phyloP scores from a whole-genome alignment of 148 eudicot genomes.

The Heliosperma pusillum region DNA sequence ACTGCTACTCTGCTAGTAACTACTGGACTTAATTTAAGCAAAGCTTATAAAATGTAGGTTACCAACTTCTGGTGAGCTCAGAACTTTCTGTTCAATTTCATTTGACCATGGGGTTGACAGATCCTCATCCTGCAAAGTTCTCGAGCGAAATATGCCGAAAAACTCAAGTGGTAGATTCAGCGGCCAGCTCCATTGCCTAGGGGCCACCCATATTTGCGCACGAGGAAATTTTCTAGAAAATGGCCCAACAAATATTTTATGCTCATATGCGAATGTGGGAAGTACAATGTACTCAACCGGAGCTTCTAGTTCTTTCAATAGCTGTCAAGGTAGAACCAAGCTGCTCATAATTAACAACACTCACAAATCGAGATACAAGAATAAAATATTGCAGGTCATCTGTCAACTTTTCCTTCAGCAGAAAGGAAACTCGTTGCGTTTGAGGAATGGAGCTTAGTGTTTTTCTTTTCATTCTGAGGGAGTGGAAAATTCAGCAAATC shows the following conservation, averaged over 20 bases:
- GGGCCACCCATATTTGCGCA: slow-evolving; percentile 96
- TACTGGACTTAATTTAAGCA: not conserved
- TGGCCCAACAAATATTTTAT: slow-evolving; percentile 96
- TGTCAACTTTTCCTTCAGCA: too few species aligned
- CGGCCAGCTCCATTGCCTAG: slow-evolving; percentile 99
- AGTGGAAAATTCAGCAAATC: too few species aligned
- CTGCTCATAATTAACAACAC: not conserved
- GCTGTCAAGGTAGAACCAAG: slow-evolving; percentile 42
- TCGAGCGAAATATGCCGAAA: slow-evolving; percentile 88
- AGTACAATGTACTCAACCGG: slow-evolving; percentile 87
- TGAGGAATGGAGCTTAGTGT: too few species aligned
- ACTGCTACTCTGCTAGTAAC: not conserved
- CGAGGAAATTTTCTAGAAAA: slow-evolving; percentile 92
- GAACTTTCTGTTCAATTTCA: slow-evolving; percentile 94
- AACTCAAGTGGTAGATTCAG: slow-evolving; percentile 89
- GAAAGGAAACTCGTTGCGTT: too few species aligned
- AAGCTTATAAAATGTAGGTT: slow-evolving; percentile 18
- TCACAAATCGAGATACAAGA: not conserved
- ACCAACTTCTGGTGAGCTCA: slow-evolving; percentile 99
- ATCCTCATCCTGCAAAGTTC: slow-evolving; percentile 78
- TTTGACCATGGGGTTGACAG: slow-evolving; percentile 81
- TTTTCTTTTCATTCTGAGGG: too few species aligned
- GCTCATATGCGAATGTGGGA: slow-evolving; percentile 98
- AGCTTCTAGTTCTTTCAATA: slow-evolving; percentile 84
- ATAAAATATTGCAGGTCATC: not conserved